Evolutionary conservation across 2,329 filamentous ascomycete species (phyloP).

Genomic region (Scolecobasidium constrictum): DNA sequence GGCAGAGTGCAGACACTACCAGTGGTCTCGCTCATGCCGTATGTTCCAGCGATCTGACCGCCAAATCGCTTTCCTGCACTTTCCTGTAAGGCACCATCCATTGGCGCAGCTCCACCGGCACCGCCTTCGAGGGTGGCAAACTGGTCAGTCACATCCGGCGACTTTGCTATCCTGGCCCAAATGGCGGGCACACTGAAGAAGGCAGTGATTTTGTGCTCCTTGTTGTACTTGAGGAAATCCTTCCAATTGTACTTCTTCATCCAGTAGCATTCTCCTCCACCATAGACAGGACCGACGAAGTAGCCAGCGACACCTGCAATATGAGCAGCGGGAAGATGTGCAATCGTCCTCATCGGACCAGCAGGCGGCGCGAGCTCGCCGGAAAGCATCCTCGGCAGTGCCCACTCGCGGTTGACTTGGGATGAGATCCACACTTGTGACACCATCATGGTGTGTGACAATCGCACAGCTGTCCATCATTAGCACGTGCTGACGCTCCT

Average conservation of each 20-base stretch:
- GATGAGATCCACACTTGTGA: background rate
- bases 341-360: constrained; percentile 21
- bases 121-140: constrained; percentile 40
- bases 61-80: constrained; percentile 40
- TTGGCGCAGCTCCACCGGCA: constrained; percentile 43
- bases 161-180: constrained; percentile 48
- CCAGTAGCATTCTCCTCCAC: constrained; percentile 41
- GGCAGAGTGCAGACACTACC: constrained; percentile 49
- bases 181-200: constrained; percentile 53
- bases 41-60: constrained; percentile 11
- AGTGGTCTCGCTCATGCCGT: constrained; percentile 10
- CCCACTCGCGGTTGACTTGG: background rate
- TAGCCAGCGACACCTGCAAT: constrained; percentile 38
- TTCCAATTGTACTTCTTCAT: constrained; percentile 50
- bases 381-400: background rate
- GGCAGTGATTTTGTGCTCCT: constrained; percentile 38
- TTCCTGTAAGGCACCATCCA: constrained; percentile 43
- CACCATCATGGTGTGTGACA: constrained; percentile 13
- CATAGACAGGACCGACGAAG: constrained; percentile 29
- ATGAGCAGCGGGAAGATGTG: constrained; percentile 36
- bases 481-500: no score
- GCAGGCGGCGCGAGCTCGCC: background rate
- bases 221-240: constrained; percentile 43
- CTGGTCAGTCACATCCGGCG: constrained; percentile 43
- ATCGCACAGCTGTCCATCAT: constrained; percentile 16